Evolutionary conservation across 2,329 filamentous ascomycete genomes (phyloP).

Genomic region (Apiospora malaysiana): DNA sequence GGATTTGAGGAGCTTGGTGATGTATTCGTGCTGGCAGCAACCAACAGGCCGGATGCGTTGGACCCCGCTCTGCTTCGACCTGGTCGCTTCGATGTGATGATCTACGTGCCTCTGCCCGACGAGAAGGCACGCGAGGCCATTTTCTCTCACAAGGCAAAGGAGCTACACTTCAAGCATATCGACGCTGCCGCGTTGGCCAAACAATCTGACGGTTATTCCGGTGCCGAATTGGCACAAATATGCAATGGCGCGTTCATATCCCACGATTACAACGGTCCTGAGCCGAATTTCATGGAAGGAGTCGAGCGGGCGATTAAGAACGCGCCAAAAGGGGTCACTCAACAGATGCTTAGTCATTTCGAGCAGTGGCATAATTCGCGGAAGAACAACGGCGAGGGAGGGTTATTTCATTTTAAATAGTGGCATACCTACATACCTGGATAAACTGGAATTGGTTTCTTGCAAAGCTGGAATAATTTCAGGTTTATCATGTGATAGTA

Average conservation of each 20-base stretch:
- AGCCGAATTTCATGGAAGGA: slow-evolving; percentile 38
- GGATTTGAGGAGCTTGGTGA: slow-evolving; percentile 85
- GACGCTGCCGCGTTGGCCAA: slow-evolving; percentile 68
- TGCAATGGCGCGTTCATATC: slow-evolving; percentile 53
- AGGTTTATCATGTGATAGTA: no score
- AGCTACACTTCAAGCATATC: slow-evolving; percentile 68
- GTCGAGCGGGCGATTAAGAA: slow-evolving; percentile 33
- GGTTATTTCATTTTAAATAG: not conserved
- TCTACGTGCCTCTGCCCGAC: slow-evolving; percentile 87
- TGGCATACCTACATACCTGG: no score
- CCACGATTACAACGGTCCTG: slow-evolving; percentile 25
- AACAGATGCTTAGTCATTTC: slow-evolving; percentile 43
- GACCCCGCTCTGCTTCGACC: slow-evolving; percentile 86
- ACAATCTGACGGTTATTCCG: slow-evolving; percentile 78
- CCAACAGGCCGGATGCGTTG: slow-evolving; percentile 85
- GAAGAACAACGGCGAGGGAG: not conserved
- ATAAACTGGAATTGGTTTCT: not conserved
- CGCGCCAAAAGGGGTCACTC: slow-evolving; percentile 45
- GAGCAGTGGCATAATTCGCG: slow-evolving; percentile 38
- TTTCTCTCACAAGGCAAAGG: slow-evolving; percentile 69
- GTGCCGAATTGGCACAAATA: slow-evolving; percentile 75
- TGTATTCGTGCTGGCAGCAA: slow-evolving; percentile 88
- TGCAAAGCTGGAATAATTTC: not conserved
- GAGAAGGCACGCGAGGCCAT: slow-evolving; percentile 76
- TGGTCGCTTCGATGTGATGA: slow-evolving; percentile 81